phyloP scores from a whole-genome alignment of 2,329 filamentous ascomycete genomes.

The Neopestalotiopsis rosae region DNA sequence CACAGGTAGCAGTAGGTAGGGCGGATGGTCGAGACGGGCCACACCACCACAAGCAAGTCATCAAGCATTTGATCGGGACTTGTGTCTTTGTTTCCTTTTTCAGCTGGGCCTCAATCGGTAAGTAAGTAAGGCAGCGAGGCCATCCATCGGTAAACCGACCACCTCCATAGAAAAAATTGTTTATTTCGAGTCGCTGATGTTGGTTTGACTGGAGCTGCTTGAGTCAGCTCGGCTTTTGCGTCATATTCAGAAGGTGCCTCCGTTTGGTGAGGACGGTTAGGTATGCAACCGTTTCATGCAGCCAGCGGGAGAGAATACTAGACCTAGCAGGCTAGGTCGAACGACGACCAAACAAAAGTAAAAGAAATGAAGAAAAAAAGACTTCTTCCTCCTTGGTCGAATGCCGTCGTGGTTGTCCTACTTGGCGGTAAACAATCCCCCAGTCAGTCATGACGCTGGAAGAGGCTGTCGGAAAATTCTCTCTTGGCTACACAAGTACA shows the following conservation, averaged over 20 bases:
- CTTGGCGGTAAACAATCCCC: not conserved
- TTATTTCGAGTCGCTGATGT: slow-evolving; percentile 1
- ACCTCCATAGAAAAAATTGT: not conserved
- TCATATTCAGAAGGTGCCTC: slow-evolving; percentile 9
- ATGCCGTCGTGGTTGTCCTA: not conserved
- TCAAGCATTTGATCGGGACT: not conserved
- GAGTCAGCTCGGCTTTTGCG: slow-evolving; percentile 8
- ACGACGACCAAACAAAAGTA: not conserved
- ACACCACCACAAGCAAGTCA: not conserved
- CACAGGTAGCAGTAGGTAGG: not conserved
- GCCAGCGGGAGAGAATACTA: not conserved
- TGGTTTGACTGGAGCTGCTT: not conserved
- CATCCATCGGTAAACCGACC: not conserved
- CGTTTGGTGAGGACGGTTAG: not conserved
- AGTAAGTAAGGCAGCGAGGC: slow-evolving; percentile 7
- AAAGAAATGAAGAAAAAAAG: not conserved
- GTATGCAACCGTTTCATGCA: slow-evolving; percentile 3
- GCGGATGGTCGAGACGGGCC: not conserved
- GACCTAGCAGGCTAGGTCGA: too few species aligned
- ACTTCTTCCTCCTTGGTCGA: not conserved
- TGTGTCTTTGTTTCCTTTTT: not conserved
- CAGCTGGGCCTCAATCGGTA: not conserved
- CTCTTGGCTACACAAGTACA: not conserved
- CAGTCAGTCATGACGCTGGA: not conserved
- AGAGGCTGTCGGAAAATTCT: slow-evolving; percentile 9